Evolutionary conservation across 129 eudicot species (phyloP), one percentile per base, ranked within the genome.

Genomic region (Heracleum sosnowskyi): DNA sequence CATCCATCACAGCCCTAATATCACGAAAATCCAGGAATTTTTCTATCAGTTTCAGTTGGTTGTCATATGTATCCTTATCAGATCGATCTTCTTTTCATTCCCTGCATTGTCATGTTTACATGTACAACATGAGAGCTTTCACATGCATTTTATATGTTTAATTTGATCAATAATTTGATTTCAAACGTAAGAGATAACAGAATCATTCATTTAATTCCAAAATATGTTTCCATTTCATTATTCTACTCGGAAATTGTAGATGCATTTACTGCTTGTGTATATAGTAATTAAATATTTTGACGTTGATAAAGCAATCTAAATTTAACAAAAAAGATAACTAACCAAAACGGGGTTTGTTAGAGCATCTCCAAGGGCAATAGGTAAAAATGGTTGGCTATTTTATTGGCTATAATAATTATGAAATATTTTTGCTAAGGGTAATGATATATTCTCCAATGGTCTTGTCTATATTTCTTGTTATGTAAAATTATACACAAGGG

Each of bases 1-100:
- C 96, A 6, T 90, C 94, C 98, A 93, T 70, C 47, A 8, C 18
- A 24, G 73, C 40, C 33, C 39, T 75, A 60, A 55, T 35, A 33
- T 10, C 53, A 75, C 39, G 40, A 44, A 81, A 79, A 64, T 69
- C 46, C 49, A 20, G 13, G 11, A 16, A 40, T 55, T 81, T 29
- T 72, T 71, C 37, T 42, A 60, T 47, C 73, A 11, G 70, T 29
- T 11, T 63, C 70, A 24, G 7, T 22, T 29, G 53, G 41, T 46
- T 24, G 46, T 68, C 49, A 40, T 42, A 79, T 76, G 4, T 36
- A 36, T 36, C 78, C 78, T 84, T 86, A 80, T 84, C 83, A 82
- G 85, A 87, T 82, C 86, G 39, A 36, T 36, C 39, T 73, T 77
- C 68, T 62, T 62, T 81, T 33, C n/a, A 16, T 73, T 69, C 70